Evolutionary conservation across 495 filamentous ascomycete species (phyloP).

Genomic region (Pseudomonodictys pantanalensis): DNA sequence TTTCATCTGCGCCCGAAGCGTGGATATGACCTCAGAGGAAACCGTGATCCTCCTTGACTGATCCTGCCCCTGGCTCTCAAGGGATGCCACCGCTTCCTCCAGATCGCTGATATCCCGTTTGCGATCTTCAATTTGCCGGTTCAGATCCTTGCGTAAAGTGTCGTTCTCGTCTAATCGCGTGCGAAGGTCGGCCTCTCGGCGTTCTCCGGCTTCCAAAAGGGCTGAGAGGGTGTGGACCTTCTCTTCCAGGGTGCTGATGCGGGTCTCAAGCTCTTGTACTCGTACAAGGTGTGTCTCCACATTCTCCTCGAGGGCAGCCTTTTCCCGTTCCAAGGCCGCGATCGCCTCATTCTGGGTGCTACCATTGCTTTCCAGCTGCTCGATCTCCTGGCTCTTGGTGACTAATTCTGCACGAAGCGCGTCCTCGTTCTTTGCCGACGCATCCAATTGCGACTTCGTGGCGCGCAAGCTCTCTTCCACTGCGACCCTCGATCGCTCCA

Average conservation of each 20-base stretch:
- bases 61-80: constrained; percentile 20
- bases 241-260: constrained; percentile 10
- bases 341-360: constrained; percentile 4
- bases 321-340: constrained; percentile 7
- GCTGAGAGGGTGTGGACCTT: neutral
- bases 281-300: neutral
- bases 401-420: constrained; percentile 17
- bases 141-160: neutral
- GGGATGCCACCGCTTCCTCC: constrained; percentile 2
- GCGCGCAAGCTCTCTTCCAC: constrained; percentile 15
- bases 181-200: neutral
- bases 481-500: constrained; percentile 13
- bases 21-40: constrained; percentile 7
- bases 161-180: neutral
- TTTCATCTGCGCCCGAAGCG: constrained; percentile 11
- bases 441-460: constrained; percentile 12
- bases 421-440: constrained; percentile 12
- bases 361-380: constrained; percentile 5
- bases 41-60: constrained; percentile 11
- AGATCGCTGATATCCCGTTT: neutral
- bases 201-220: neutral
- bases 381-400: constrained; percentile 17
- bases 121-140: neutral
- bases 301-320: constrained; percentile 8
- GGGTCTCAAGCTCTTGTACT: constrained; percentile 19